Base-by-base conservation (phyloP, 1,284 basidiomycete genomes). In the Rhodotorula glutinis region DNA sequence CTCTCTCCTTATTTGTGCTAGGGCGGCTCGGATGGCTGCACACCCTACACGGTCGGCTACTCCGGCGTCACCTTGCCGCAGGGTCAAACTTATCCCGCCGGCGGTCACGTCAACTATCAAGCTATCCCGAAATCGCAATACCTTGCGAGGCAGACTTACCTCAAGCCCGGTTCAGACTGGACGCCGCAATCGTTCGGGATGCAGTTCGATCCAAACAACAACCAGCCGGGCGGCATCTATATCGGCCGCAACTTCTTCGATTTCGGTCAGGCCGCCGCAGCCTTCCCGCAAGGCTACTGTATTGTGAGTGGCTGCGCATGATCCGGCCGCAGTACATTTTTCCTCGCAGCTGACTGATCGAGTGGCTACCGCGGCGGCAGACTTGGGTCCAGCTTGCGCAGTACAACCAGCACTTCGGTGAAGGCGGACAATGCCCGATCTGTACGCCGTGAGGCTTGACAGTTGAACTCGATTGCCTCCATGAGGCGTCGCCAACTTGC, bases 351-450 rank as follows among this genome's bases (percentile, higher is more conserved):
- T 3, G 1, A 27, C 54, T 41, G 62, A 40, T n/a, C 19, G 27
- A 9, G 21, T 33, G 21, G 21, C 30, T 10, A 14, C 13, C 16
- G 43, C 23, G n/a, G n/a, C n/a, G n/a, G 23, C 59, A 53, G 41
- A 43, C 30, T 11, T 67, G 62, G 62, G 57, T 67, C 3, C 66
- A 67, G 30, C 21, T 64, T 17, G 60, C 44, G 21, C 17, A 41
- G 17, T 65, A 53, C 57, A 67, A 67, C 44, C 62, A 67, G 46
- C 66, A 67, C 40, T 64, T 47, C 8, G 66, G 66, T n/a, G 66
- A 67, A 30, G 66, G 66, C n/a, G 62, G 66, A 4, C 66, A 67
- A 33, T 8, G 33, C 3, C 66, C 66, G 16, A 43, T 64, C 25
- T 64, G 56, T 33, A 64, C 60, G 4, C 29, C 53, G 10, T 55